A percentile compares a stretch with the other conserved stretches of the same genome.
Evolutionary conservation across 768 basidiomycete species (phyloP).

Genomic region (Phylloporus arenicola): DNA sequence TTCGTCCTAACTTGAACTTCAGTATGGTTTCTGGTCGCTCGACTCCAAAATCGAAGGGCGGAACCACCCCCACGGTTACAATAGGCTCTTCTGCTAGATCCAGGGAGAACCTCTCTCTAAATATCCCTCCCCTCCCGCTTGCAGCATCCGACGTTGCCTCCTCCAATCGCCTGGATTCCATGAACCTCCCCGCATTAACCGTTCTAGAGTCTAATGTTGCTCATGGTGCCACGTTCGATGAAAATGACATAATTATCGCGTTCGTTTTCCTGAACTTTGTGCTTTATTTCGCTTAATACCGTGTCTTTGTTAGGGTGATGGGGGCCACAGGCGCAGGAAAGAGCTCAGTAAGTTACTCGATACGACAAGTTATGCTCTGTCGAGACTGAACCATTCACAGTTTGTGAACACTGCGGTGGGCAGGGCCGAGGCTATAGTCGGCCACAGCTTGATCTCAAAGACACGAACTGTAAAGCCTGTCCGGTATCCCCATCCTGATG

Average conservation of each 20-base stretch:
- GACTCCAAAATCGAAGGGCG: neutral
- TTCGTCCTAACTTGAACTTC: neutral
- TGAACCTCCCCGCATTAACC: neutral
- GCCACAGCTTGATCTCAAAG: conserved; percentile 3
- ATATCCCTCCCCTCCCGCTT: neutral
- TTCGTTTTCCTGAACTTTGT: conserved; percentile 1
- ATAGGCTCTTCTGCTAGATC: neutral
- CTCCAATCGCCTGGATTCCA: neutral
- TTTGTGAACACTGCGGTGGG: conserved; percentile 11
- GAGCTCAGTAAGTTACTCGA: conserved; percentile 14
- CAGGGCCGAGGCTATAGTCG: neutral
- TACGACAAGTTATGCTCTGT: neutral
- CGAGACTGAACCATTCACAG: neutral
- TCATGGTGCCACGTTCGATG: neutral
- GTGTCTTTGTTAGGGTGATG: conserved; percentile 9
- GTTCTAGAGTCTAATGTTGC: neutral
- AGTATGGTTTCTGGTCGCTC: neutral
- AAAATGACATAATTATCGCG: conserved; percentile 15
- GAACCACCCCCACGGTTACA: neutral
- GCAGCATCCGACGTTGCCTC: neutral
- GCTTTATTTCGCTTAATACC: neutral
- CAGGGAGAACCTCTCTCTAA: neutral
- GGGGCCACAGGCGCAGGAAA: conserved; percentile 14
- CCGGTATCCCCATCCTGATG: conserved; percentile 12
- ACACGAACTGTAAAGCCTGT: conserved; percentile 5